These are phyloP conservation scores for Danielia reshetovae DNA, from an alignment of 805 yeast species.

Conservation along the genomic window DNA sequence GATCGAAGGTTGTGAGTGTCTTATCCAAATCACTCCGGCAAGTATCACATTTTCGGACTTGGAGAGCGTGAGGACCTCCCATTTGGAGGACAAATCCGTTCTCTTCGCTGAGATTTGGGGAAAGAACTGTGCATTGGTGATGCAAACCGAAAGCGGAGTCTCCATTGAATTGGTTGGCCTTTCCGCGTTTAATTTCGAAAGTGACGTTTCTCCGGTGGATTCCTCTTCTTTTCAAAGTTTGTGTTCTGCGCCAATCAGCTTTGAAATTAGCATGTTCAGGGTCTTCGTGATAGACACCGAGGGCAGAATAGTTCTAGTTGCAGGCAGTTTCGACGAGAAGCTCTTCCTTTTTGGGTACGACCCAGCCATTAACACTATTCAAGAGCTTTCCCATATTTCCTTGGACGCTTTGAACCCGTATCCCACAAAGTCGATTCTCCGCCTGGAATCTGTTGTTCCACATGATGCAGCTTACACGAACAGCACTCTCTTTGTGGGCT, in stretches of 20 bases:
- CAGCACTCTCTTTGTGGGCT: slow-evolving; percentile 22
- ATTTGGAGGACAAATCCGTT: slow-evolving; percentile 2
- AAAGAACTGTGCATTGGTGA: background rate
- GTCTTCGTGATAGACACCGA: background rate
- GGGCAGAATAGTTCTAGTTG: background rate
- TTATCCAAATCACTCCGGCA: slow-evolving; percentile 26
- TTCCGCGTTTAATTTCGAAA: no score
- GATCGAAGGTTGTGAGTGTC: slow-evolving; percentile 9
- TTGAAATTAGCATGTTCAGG: slow-evolving; percentile 2
- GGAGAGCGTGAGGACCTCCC: slow-evolving; percentile 1
- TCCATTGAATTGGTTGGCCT: background rate
- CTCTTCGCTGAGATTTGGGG: slow-evolving; percentile 6
- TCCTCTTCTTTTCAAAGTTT: background rate
- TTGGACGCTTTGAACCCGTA: background rate
- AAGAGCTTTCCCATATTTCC: background rate
- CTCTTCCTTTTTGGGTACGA: background rate
- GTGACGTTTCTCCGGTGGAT: background rate
- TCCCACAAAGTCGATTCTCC: background rate
- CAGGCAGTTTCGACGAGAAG: slow-evolving; percentile 2
- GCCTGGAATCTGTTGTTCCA: slow-evolving; percentile 1
- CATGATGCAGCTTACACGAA: slow-evolving; percentile 5
- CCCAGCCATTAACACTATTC: background rate
- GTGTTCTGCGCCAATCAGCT: background rate
- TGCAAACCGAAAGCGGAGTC: background rate
- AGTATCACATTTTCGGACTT: slow-evolving; percentile 21